These are phyloP conservation scores for Fomitopsis pinicola DNA, from an alignment of 1,284 basidiomycete genomes.

Conservation along the genomic window DNA sequence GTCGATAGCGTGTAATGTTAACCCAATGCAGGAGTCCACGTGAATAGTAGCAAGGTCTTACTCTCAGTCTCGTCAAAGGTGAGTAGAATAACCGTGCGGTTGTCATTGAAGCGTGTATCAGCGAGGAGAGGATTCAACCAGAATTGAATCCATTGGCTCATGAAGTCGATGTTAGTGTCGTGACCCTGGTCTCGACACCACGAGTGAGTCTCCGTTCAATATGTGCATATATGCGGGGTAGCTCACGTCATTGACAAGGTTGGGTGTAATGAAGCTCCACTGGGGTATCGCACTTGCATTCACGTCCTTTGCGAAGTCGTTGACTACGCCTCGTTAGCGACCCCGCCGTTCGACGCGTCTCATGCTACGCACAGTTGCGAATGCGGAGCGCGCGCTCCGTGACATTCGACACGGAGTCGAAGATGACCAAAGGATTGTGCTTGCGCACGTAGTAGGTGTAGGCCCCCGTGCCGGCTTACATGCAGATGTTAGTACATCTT, in stretches of 20 bases:
- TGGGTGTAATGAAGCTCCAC: conserved; percentile 66
- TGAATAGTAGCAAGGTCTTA: conserved; percentile 30
- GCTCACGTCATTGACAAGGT: conserved; percentile 46
- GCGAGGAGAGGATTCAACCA: conserved; percentile 53
- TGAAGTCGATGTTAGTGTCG: conserved; percentile 54
- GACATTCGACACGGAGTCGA: conserved; percentile 42
- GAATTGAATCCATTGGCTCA: conserved; percentile 44
- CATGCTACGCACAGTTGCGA: conserved; percentile 41
- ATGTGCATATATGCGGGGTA: background rate
- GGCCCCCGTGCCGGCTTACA: conserved; percentile 24
- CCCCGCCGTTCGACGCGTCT: background rate
- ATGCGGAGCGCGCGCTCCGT: conserved; percentile 42
- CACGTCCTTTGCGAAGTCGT: conserved; percentile 52
- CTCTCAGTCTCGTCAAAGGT: conserved; percentile 57
- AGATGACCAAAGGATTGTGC: conserved; percentile 57
- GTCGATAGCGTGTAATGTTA: conserved; percentile 25
- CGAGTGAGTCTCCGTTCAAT: background rate
- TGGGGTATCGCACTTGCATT: conserved; percentile 50
- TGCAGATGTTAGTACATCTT: conserved; percentile 23
- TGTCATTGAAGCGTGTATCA: conserved; percentile 43
- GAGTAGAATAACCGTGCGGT: conserved; percentile 49
- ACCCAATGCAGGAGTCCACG: conserved; percentile 29
- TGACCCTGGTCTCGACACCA: conserved; percentile 28
- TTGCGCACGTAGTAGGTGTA: conserved; percentile 56
- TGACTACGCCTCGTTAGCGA: conserved; percentile 30